Evolutionary conservation across 768 basidiomycete species (phyloP), one percentile per base, ranked within the genome.

Genomic region (Boletellus emodensis): DNA sequence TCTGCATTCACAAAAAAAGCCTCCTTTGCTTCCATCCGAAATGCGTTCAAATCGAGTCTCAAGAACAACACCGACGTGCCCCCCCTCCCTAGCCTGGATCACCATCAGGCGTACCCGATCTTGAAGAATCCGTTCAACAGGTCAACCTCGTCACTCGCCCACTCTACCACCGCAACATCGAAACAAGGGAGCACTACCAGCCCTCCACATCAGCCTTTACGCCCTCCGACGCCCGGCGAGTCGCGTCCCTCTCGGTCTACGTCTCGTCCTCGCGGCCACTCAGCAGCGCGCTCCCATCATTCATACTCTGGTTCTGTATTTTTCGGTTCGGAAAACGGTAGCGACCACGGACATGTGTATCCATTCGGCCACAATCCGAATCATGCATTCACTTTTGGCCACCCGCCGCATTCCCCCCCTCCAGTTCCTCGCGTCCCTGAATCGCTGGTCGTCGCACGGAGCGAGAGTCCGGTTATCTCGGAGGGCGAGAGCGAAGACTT

Each of bases 21-120:
- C 3, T 92, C 90, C 0, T 91, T 93, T 52, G 90, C 90, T 2
- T 91, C 88, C 14, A 82, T 93, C 52, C 83, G 88, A 36, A 90
- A 90, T 63, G 89, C 90, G 4, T 91, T 93, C 77, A 92, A 88
- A 67, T 80, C 78, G 40, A 56, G 58, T 40, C 40, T 59, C 5
- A 75, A 76, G 48, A 88, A 78, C 60, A 74, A 68, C 47, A 72
- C 65, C 44, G 81, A 84, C n/a, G 72, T 83, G 6, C 90, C 90
- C 20, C 88, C 89, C n/a, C 73, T 92, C 47, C 90, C 89, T 13
- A 71, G 74, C 33, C 67, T 90, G 28, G 87, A 90, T 48, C 61
- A 60, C 13, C 74, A 81, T 45, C 76, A 85, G 44, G 76, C 74
- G 4, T 84, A 89, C 62, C 84, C 86, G 17, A 81, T 79, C 34